Evolutionary conservation across 2,329 filamentous ascomycete genomes (phyloP).

Genomic region (Fusarium udum): DNA sequence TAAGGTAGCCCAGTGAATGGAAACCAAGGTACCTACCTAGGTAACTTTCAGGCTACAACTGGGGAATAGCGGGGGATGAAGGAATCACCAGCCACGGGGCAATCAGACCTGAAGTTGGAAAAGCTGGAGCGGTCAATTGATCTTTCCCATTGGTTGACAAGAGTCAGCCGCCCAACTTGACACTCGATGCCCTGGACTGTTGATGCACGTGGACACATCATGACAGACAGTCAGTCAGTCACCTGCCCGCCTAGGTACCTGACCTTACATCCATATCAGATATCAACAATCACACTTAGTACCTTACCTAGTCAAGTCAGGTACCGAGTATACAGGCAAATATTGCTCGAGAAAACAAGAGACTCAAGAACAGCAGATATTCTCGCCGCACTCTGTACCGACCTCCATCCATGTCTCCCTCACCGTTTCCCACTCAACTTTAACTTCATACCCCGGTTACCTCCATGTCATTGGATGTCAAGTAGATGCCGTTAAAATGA

Average conservation of each 20-base stretch:
- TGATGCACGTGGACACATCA: slow-evolving; percentile 22
- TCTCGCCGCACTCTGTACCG: background rate
- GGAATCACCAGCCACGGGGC: slow-evolving; percentile 6
- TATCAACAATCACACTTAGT: background rate
- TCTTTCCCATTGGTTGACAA: slow-evolving; percentile 13
- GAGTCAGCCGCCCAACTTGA: slow-evolving; percentile 29
- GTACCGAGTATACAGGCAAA: background rate
- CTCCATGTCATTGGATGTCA: background rate
- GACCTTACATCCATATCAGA: background rate
- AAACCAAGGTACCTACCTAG: background rate
- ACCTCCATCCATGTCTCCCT: background rate
- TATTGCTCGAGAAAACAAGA: background rate
- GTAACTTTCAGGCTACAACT: slow-evolving; percentile 2
- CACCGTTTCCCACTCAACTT: background rate
- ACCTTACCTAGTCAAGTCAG: background rate
- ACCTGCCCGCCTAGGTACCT: background rate
- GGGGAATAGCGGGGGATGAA: slow-evolving; percentile 2
- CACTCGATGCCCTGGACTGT: slow-evolving; percentile 6
- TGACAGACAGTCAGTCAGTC: slow-evolving; percentile 10
- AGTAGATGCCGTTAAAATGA: background rate
- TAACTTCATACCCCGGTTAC: background rate
- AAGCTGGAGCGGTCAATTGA: slow-evolving; percentile 29
- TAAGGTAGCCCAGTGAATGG: background rate
- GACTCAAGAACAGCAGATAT: background rate
- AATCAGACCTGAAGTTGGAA: slow-evolving; percentile 1